Conservation (phyloP, 176 grass and related monocot species). For the Triticum monococcum region DNA sequence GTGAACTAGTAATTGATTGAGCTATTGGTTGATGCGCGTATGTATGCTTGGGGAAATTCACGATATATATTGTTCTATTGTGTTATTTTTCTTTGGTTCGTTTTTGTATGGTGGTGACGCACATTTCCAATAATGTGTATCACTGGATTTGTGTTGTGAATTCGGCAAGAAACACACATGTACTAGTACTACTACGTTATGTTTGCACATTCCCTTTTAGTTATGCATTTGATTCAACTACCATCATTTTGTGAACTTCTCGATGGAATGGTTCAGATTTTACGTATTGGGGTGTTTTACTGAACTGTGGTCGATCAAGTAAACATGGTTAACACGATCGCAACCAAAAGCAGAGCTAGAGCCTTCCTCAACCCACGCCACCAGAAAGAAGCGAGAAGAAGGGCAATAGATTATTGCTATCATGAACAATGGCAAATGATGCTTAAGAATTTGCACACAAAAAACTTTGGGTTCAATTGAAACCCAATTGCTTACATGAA, state of each 20-base stretch:
- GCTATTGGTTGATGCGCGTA: not conserved
- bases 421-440: no score
- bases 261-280: no score
- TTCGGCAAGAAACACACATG: not conserved
- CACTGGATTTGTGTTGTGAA: not conserved
- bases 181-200: not conserved
- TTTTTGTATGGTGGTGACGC: not conserved
- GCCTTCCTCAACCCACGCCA: no score
- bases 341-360: no score
- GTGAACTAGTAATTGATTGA: not conserved
- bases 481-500: no score
- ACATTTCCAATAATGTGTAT: not conserved
- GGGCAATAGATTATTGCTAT: no score
- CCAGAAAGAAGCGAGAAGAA: no score
- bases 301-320: no score
- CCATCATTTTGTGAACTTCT: not conserved
- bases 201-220: not conserved
- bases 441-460: no score
- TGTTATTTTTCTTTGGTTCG: not conserved
- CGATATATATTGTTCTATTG: not conserved
- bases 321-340: no score
- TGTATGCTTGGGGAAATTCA: not conserved
- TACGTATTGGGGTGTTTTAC: no score
- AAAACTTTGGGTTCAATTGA: no score
- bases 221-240: not conserved